These are phyloP conservation scores for Globisporangium iwayamae DNA, from an alignment of 352 stramenopile species.

Conservation along the genomic window DNA sequence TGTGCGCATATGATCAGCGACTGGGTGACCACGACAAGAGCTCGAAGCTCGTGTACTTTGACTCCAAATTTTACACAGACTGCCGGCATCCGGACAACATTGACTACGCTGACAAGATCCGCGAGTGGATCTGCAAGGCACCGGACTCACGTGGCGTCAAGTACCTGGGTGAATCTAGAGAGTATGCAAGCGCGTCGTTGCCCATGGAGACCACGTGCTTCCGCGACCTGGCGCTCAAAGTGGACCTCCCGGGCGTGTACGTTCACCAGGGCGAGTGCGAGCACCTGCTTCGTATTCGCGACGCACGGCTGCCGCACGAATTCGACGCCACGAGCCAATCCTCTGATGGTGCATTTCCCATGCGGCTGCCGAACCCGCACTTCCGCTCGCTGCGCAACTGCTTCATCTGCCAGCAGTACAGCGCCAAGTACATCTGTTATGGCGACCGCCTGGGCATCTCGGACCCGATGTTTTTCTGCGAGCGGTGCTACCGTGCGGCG, in stretches of 20 bases:
- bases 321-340: slow-evolving; percentile 27
- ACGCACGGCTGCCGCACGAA: slow-evolving; percentile 57
- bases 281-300: slow-evolving; percentile 59
- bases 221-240: slow-evolving; percentile 44
- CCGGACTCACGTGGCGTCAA: slow-evolving; percentile 23
- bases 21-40: slow-evolving; percentile 31
- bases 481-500: slow-evolving; percentile 63
- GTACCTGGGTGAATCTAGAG: slow-evolving; percentile 23
- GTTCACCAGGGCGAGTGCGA: slow-evolving; percentile 81
- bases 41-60: slow-evolving; percentile 66
- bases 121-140: slow-evolving; percentile 47
- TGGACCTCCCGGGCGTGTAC: slow-evolving; percentile 59
- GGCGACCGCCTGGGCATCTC: slow-evolving; percentile 55
- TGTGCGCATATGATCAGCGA: slow-evolving; percentile 63
- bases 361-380: slow-evolving; percentile 56
- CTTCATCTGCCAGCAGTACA: slow-evolving; percentile 72
- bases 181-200: background rate
- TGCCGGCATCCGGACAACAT: slow-evolving; percentile 26
- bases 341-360: slow-evolving; percentile 38
- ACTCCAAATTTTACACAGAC: slow-evolving; percentile 58
- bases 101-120: slow-evolving; percentile 58
- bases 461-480: slow-evolving; percentile 79
- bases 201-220: slow-evolving; percentile 46
- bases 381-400: slow-evolving; percentile 58
- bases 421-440: slow-evolving; percentile 76